Evolutionary conservation across 2,329 filamentous ascomycete genomes (phyloP), one percentile per base, ranked within the genome.

Genomic region (Chaetomiaceae sp.): DNA sequence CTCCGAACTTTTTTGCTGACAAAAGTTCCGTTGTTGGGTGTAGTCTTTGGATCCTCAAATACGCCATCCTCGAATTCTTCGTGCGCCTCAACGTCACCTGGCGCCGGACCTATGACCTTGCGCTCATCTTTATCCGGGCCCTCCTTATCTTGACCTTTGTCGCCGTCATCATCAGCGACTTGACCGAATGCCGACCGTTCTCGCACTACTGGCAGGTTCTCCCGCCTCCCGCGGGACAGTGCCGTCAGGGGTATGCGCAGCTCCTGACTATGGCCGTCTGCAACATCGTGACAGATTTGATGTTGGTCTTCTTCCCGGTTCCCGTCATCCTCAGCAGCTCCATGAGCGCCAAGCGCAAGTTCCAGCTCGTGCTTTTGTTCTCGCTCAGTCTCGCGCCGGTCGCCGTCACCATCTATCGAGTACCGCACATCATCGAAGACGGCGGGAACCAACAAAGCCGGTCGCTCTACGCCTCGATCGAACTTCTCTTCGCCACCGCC

Each of bases 41-140:
- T 62, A 95, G 89, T 60, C 83, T 97, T 53, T 99, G 93, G 93
- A 85, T 86, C 59, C 82, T 93, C 57, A 99, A 97, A 68, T 81
- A 86, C 62, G 89, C 91, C 31, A 86, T 97, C 51, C 86, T 91
- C 54, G 91, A 96, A 66, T 97, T 96, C 63, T 84, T 97, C 59
- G 87, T 86, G 65, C 86, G 92, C 50, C 78, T 97, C 46, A 93
- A 89, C 48, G 82, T 85, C 40, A 87, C 88, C 50, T 96, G 91
- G 87, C 83, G 86, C 55, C 78, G 79, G 46, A 84, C 85, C 20
- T 89, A 95, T 65, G 83, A 89, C 55, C 69, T 81, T 41, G 81
- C 83, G 12, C 72, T 96, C 9, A 74, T 83, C 45, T 74, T 80
- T 54, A 88, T 96, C 56, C 82, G 89, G 53, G 81, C 82, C 65